Evolutionary conservation across 768 basidiomycete species (phyloP), one percentile per base, ranked within the genome.

Genomic region (Tylopilus plumbeoviolaceoides): DNA sequence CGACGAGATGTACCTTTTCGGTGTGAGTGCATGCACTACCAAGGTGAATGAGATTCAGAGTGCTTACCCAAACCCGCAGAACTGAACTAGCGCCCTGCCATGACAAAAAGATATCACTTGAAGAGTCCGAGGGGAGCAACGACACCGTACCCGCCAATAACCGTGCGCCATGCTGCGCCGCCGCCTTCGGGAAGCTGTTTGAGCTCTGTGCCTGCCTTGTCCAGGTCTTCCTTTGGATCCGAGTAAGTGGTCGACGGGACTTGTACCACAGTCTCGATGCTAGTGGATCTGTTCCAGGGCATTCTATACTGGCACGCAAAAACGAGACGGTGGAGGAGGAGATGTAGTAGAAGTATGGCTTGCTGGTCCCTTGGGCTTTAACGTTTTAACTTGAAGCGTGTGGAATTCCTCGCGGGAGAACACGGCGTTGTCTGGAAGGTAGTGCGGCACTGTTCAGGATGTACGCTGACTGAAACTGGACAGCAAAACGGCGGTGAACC

Each of bases 31-130:
- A 2, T 1, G 5, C n/a, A 8, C 15, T 25, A 11, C 42, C 33
- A 45, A 27, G 12, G 25, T 6, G 14, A 23, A 23, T 3, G 8
- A n/a, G 27, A n/a, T n/a, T n/a, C n/a, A n/a, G n/a, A 7, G 36
- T 8, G 31, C 58, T 23, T 39, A 68, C 66, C 72, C 74, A 38
- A 67, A 71, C 18, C 67, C 64, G 40, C 71, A 69, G 51, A 68
- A 63, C 46, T 67, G 67, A 5, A 68, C 51, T 4, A 74, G 48
- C 9, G 61, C 60, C 12, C 72, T 74, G 43, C 44, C 11, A 41
- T n/a, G 23, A 6, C n/a, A 30, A n/a, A 40, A 5, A 35, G 5
- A 1, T 20, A 33, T 36, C 33, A 14, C 30, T 23, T 10, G 2
- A 10, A 10, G 17, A 17, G 9, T 12, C 33, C 5, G 14, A 11